Conservation (phyloP, 2,329 filamentous ascomycete genomes). For the Apiospora sp. region DNA sequence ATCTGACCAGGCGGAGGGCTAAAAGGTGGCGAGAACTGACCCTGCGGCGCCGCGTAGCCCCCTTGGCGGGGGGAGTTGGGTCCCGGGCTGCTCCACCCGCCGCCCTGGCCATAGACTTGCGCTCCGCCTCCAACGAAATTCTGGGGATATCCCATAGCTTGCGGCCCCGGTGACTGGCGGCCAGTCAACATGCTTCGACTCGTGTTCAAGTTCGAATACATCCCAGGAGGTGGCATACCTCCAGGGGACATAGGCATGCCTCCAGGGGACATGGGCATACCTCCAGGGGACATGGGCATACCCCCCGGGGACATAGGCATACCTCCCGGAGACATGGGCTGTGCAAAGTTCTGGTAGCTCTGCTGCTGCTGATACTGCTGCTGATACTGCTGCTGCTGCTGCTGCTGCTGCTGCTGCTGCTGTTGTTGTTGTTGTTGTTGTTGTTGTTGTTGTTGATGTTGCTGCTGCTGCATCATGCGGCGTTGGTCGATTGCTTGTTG, state of each 20-base stretch:
- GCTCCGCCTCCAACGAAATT: conserved; percentile 38
- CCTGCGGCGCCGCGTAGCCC: conserved; percentile 36
- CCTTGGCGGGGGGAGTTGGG: conserved; percentile 39
- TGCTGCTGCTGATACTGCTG: conserved; percentile 46
- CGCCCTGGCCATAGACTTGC: conserved; percentile 43
- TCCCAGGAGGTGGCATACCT: conserved; percentile 40
- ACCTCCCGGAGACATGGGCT: conserved; percentile 33
- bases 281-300: neutral
- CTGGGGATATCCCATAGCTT: conserved; percentile 38
- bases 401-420: no score
- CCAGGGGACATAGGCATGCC: conserved; percentile 14
- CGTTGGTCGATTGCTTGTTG: conserved; percentile 76
- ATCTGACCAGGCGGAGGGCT: conserved; percentile 32
- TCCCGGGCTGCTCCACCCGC: conserved; percentile 42
- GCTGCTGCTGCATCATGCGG: conserved; percentile 58
- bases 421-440: conserved; percentile 45
- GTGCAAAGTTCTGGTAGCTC: neutral
- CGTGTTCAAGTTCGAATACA: conserved; percentile 43
- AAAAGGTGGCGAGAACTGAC: conserved; percentile 33
- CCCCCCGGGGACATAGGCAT: conserved; percentile 30
- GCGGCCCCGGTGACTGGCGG: conserved; percentile 38
- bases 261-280: conserved; percentile 18
- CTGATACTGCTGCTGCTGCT: conserved; percentile 48
- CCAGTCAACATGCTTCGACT: conserved; percentile 29
- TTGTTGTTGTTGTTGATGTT: conserved; percentile 48